Evolutionary conservation across 1,139 yeast species (phyloP), one percentile per base, ranked within the genome.

Genomic region (Yamadazyma epiphylla): DNA sequence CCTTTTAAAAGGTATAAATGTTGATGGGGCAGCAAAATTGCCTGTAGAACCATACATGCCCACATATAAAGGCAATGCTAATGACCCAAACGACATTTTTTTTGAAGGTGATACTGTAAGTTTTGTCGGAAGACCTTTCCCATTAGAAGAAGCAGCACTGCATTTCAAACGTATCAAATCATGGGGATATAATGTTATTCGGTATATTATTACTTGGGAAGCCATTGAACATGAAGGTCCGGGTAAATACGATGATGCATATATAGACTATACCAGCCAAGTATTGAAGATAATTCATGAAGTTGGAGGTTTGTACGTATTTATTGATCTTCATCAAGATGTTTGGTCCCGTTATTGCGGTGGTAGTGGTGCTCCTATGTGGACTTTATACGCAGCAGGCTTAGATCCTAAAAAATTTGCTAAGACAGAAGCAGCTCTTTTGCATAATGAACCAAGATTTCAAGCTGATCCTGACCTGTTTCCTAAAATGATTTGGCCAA

Each of bases 341-440:
- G 94, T 83, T 11, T 89, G 97, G 97, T 82, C 94, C 5, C 64
- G 96, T 30, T 85, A 68, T 50, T 67, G 80, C 12, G 96, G 97
- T n/a, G 97, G 97, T 2, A 80, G 89, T 36, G 97, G 97, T 13
- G 95, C 96, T 5, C 96, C 97, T 0, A 47, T 86, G 55, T 89
- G 97, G 97, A 88, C 96, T 0, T 58, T 87, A n/a, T 81, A 84
- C 48, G 94, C 95, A n/a, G 95, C 94, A 3, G 96, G 96, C 1
- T 61, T 89, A 31, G 77, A 89, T 32, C 96, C 96, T 0, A 61
- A 55, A 15, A 57, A 74, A n/a, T 85, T 89, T 47, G 55, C 69
- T 1, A 63, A 41, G 1, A 82, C 89, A 0, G 82, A 80, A 39
- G 94, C 94, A 1, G 87, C 94, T 0, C 58, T 85, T 10, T 49